Evolutionary conservation across 768 basidiomycete genomes (phyloP).

Genomic region (Sarcodon aspratus): DNA sequence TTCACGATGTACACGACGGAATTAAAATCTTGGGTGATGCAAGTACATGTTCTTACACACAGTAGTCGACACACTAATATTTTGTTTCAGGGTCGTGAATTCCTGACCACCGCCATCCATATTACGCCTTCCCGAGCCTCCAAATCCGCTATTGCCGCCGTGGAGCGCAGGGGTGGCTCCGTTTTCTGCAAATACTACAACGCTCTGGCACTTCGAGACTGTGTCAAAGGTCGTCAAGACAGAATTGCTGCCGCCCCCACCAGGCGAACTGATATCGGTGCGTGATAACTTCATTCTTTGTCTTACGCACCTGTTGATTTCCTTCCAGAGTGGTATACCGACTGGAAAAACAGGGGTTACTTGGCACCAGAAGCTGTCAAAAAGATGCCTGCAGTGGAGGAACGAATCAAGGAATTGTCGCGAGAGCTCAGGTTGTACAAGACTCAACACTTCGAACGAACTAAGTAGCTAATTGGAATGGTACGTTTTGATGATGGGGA

Average conservation of each 20-base stretch:
- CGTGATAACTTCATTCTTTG: not conserved
- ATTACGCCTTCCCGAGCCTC: conserved; percentile 81
- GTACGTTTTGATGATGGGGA: too few species aligned
- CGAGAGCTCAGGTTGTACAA: conserved; percentile 48
- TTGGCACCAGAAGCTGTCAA: conserved; percentile 48
- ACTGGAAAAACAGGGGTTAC: conserved; percentile 65
- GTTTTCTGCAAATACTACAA: conserved; percentile 92
- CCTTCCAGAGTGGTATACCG: conserved; percentile 57
- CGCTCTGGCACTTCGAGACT: conserved; percentile 69
- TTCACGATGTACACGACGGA: conserved; percentile 84
- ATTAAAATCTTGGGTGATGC: conserved; percentile 87
- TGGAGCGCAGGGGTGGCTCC: conserved; percentile 73
- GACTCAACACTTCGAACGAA: conserved; percentile 20
- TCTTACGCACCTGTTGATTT: conserved; percentile 13
- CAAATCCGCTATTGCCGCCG: conserved; percentile 72
- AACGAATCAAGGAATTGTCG: conserved; percentile 59
- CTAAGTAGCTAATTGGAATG: conserved; percentile 4
- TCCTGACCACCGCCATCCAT: conserved; percentile 62
- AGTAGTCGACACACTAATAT: conserved; percentile 1
- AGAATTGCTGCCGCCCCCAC: conserved; percentile 69
- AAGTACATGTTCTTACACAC: conserved; percentile 10
- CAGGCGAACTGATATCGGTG: conserved; percentile 29
- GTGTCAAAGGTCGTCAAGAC: conserved; percentile 60
- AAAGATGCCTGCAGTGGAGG: conserved; percentile 32
- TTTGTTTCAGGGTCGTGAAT: conserved; percentile 43